phyloP scores from a whole-genome alignment of 768 basidiomycete species.

The Boletus pseudopeckii region DNA sequence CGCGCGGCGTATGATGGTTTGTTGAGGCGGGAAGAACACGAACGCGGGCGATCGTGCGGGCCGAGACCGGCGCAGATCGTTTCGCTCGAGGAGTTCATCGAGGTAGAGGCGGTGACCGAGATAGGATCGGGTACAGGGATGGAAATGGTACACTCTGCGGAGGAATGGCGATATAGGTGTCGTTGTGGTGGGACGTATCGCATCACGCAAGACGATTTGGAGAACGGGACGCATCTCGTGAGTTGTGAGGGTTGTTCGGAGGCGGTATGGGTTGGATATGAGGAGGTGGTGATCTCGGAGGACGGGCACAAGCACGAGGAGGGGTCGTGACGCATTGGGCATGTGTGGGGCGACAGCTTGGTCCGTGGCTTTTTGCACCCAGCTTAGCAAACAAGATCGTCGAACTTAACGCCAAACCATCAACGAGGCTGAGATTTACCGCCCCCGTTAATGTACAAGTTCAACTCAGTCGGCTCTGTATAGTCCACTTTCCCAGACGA shows the following conservation, averaged over 20 bases:
- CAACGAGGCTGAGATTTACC: not conserved
- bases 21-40: conserved; percentile 6
- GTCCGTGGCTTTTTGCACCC: not conserved
- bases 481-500: conserved; percentile 63
- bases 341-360: too few species aligned
- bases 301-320: not conserved
- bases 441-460: conserved; percentile 35
- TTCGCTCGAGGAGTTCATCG: conserved; percentile 68
- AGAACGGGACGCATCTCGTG: conserved; percentile 67
- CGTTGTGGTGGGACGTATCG: conserved; percentile 70
- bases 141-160: conserved; percentile 25
- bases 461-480: conserved; percentile 73
- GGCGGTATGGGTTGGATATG: conserved; percentile 47
- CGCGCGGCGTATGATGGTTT: conserved; percentile 51
- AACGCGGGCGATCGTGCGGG: conserved; percentile 18
- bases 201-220: conserved; percentile 58
- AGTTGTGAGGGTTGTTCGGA: conserved; percentile 78
- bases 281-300: conserved; percentile 19
- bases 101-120: not conserved
- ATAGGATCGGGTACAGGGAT: conserved; percentile 22
- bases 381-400: conserved; percentile 20
- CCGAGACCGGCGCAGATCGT: conserved; percentile 75
- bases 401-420: conserved; percentile 3
- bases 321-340: not conserved
- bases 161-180: conserved; percentile 57